phyloP scores from a whole-genome alignment of 305 asterid species.

The Andrographis paniculata region DNA sequence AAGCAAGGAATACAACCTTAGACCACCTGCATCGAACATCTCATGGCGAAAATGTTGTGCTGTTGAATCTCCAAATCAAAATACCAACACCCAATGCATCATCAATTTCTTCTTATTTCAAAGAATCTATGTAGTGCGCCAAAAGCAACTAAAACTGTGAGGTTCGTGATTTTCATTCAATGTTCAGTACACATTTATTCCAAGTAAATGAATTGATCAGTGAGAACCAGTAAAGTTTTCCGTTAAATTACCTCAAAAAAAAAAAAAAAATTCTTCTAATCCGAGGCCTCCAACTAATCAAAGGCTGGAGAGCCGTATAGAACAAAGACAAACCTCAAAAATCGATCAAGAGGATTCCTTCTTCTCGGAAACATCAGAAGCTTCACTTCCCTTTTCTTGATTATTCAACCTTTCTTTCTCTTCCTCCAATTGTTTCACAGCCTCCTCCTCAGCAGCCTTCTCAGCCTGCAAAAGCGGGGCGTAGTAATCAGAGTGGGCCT shows the following conservation, averaged over 20 bases:
- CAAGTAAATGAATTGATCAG: conserved; percentile 5
- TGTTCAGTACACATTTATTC: conserved; percentile 16
- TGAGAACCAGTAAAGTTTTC: conserved; percentile 13
- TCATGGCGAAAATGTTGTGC: too few species aligned
- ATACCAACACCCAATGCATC: too few species aligned
- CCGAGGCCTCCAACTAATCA: neutral
- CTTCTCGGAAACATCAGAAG: conserved; percentile 12
- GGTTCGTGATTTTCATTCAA: too few species aligned
- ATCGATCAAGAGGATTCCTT: conserved; percentile 15
- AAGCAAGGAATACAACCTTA: too few species aligned
- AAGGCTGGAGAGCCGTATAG: conserved; percentile 1
- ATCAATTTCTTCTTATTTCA: too few species aligned
- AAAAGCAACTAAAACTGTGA: too few species aligned
- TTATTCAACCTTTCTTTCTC: conserved; percentile 23
- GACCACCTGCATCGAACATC: too few species aligned
- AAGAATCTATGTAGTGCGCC: too few species aligned
- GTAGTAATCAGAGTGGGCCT: conserved; percentile 70
- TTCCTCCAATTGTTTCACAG: conserved; percentile 31
- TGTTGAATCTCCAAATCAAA: too few species aligned
- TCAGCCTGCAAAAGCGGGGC: conserved; percentile 71
- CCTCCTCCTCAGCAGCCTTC: conserved; percentile 39
- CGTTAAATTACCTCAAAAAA: conserved; percentile 10
- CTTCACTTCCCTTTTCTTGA: conserved; percentile 15
- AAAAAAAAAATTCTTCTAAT: conserved; percentile 2
- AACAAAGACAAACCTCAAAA: too few species aligned